Evolutionary conservation across 257 asterid genomes (phyloP).

Genomic region (Dorcoceras hygrometricum): DNA sequence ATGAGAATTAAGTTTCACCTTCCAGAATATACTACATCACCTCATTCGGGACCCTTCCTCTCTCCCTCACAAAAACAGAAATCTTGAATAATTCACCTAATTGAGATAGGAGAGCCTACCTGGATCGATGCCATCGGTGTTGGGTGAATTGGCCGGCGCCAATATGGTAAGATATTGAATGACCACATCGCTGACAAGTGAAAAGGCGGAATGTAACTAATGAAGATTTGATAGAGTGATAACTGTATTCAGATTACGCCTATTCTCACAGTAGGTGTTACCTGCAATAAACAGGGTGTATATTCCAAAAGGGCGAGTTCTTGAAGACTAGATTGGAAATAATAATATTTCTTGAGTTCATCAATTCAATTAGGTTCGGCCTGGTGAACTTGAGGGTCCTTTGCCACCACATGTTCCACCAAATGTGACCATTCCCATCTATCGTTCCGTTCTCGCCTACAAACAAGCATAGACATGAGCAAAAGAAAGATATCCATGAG

Average conservation of each 20-base stretch:
- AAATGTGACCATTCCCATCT: constrained; percentile 65
- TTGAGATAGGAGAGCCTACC: constrained; percentile 28
- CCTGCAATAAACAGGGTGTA: constrained; percentile 83
- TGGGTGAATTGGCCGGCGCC: constrained; percentile 65
- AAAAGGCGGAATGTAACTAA: neutral
- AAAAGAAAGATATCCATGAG: neutral
- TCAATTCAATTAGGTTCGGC: constrained; percentile 49
- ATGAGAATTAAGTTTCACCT: no score
- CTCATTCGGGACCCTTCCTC: no score
- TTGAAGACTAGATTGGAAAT: constrained; percentile 52
- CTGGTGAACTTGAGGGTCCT: constrained; percentile 57
- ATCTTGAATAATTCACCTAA: no score
- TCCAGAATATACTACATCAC: no score
- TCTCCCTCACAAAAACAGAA: no score
- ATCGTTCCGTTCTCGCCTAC: constrained; percentile 78
- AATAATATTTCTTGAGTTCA: constrained; percentile 48
- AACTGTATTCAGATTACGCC: neutral
- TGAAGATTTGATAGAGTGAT: neutral
- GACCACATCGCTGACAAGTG: constrained; percentile 46
- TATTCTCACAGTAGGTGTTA: neutral
- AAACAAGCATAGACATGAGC: constrained; percentile 14
- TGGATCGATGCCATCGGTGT: constrained; percentile 75
- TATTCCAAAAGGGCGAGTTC: constrained; percentile 69
- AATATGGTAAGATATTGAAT: constrained; percentile 47
- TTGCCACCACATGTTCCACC: constrained; percentile 78